Conservation (phyloP, 1,284 basidiomycete genomes). For the Puccinia sorghi region DNA sequence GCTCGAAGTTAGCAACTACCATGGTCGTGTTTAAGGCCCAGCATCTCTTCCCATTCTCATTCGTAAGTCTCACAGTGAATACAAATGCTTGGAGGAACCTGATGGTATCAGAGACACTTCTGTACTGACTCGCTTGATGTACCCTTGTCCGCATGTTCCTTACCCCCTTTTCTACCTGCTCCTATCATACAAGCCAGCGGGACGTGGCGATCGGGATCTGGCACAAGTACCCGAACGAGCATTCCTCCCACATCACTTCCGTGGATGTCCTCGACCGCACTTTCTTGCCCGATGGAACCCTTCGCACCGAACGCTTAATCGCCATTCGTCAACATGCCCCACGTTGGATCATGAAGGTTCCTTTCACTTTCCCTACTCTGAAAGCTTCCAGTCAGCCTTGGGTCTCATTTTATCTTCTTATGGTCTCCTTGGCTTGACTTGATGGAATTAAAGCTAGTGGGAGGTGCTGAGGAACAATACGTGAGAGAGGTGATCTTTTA, state of each 20-base stretch:
- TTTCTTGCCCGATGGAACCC: constrained; percentile 32
- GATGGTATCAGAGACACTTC: background rate
- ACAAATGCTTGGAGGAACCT: background rate
- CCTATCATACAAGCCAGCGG: constrained; percentile 31
- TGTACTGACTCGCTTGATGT: constrained; percentile 8
- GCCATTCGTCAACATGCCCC: constrained; percentile 44
- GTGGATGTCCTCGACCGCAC: constrained; percentile 37
- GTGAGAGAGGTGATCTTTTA: constrained; percentile 45
- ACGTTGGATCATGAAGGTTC: constrained; percentile 49
- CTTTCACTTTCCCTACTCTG: background rate
- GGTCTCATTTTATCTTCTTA: background rate
- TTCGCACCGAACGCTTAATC: constrained; percentile 45
- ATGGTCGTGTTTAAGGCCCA: constrained; percentile 34
- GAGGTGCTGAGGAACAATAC: constrained; percentile 40
- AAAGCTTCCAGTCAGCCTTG: background rate
- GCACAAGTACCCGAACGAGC: constrained; percentile 45
- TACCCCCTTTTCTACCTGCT: background rate
- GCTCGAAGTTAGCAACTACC: too few relatives aligned
- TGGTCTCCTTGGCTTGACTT: background rate
- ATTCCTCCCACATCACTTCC: constrained; percentile 32
- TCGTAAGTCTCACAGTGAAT: constrained; percentile 26
- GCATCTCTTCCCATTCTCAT: constrained; percentile 43
- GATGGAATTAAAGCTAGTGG: constrained; percentile 21
- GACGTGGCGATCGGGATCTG: constrained; percentile 45
- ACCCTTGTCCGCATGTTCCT: background rate